Conservation (phyloP, 345 rosid genomes). For the Raphanus raphanistrum region DNA sequence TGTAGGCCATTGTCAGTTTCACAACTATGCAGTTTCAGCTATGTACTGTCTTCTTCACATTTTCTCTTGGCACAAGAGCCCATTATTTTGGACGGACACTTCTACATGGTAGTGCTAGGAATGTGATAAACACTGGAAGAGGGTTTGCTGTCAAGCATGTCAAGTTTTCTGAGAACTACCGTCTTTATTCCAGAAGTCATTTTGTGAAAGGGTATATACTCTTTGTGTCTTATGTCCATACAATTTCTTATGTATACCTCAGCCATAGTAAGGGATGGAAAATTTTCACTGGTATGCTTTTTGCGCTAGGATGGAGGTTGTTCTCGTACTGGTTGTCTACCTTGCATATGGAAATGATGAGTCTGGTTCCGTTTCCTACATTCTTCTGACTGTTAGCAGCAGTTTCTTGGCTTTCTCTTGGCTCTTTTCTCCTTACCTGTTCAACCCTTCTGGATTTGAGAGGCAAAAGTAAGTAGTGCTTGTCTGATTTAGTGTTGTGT, state of each 20-base stretch:
- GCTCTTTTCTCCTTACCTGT: constrained; percentile 94
- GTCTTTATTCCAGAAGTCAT: constrained; percentile 95
- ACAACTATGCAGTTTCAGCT: constrained; percentile 92
- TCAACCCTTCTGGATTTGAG: constrained; percentile 96
- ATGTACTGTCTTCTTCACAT: constrained; percentile 95
- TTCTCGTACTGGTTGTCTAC: constrained; percentile 70
- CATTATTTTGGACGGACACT: constrained; percentile 96
- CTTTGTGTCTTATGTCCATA: constrained; percentile 20
- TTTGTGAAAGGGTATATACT: constrained; percentile 78
- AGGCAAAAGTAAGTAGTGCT: constrained; percentile 78
- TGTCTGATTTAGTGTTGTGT: constrained; percentile 20
- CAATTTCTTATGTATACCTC: not conserved
- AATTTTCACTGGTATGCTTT: constrained; percentile 26
- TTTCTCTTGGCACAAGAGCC: constrained; percentile 90
- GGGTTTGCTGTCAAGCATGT: constrained; percentile 94
- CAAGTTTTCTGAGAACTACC: constrained; percentile 85
- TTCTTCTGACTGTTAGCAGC: constrained; percentile 89
- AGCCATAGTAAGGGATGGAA: constrained; percentile 10
- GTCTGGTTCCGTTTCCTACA: constrained; percentile 70
- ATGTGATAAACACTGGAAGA: constrained; percentile 59
- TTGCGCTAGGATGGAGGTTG: constrained; percentile 73
- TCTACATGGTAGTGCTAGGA: constrained; percentile 94
- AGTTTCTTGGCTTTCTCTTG: constrained; percentile 94
- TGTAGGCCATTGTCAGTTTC: constrained; percentile 90
- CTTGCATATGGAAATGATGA: constrained; percentile 82